Conservation (phyloP, 176 grass and related monocot species). For the Hordeum vulgare region DNA sequence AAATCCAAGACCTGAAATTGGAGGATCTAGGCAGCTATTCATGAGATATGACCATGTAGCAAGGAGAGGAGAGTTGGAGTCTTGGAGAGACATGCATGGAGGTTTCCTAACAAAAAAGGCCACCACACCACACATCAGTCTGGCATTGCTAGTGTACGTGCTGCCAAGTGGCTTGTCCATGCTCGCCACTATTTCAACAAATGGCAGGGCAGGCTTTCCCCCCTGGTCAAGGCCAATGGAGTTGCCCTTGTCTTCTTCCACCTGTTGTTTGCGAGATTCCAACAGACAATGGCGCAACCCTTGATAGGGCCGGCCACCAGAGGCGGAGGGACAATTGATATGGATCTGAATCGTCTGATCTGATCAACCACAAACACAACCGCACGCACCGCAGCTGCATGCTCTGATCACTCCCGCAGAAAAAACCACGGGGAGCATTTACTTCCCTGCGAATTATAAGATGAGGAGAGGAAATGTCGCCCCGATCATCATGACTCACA, state of each 20-base stretch:
- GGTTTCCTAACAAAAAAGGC: background rate
- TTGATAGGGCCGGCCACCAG: background rate
- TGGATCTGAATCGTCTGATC: slow-evolving; percentile 26
- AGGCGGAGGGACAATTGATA: slow-evolving; percentile 42
- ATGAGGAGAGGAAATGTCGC: background rate
- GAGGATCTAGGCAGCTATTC: background rate
- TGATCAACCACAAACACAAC: slow-evolving; percentile 3
- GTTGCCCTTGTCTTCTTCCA: slow-evolving; percentile 27
- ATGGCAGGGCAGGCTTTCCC: slow-evolving; percentile 12
- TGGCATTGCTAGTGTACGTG: background rate
- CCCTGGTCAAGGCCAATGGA: slow-evolving; percentile 41
- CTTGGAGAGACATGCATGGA: background rate
- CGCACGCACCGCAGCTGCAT: background rate
- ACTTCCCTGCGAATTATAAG: background rate
- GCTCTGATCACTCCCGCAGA: background rate
- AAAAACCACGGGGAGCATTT: background rate
- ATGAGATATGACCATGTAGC: background rate
- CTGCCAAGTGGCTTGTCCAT: slow-evolving; percentile 64
- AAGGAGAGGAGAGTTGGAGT: background rate
- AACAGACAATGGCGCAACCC: background rate
- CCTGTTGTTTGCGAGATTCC: slow-evolving; percentile 42
- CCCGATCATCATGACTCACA: slow-evolving; percentile 21
- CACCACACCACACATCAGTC: slow-evolving; percentile 5
- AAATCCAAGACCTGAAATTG: too few species aligned
- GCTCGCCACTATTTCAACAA: slow-evolving; percentile 31